Percentiles rank a stretch among this genome's conserved stretches.
phyloP scores from a whole-genome alignment of 2,329 filamentous ascomycete species.

The Rugonectria rugulosa region DNA sequence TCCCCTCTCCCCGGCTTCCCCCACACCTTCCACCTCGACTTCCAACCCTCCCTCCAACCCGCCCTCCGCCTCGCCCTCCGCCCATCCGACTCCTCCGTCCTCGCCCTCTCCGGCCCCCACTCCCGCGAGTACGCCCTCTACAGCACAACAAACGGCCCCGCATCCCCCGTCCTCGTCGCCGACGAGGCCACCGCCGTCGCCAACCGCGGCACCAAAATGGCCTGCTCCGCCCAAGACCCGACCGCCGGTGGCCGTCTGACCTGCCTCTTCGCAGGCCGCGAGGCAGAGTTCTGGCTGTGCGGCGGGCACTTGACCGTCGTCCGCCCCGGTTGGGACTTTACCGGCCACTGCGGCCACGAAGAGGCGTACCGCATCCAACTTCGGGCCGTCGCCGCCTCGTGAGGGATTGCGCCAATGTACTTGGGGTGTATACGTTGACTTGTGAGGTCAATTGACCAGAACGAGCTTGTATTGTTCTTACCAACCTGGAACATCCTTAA shows the following conservation, averaged over 20 bases:
- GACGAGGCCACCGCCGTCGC: background rate
- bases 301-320: background rate
- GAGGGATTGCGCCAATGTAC: too few species aligned
- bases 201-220: background rate
- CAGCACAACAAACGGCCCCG: background rate
- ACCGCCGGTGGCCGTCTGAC: background rate
- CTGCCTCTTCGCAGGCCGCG: background rate
- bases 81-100: background rate
- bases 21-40: background rate
- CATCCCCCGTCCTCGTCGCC: background rate
- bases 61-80: background rate
- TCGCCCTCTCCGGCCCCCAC: background rate
- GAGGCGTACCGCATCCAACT: too few species aligned
- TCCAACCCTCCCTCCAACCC: background rate
- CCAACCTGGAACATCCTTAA: too few species aligned
- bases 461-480: too few species aligned
- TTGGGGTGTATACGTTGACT: too few species aligned
- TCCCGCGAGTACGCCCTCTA: background rate
- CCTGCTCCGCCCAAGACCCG: background rate
- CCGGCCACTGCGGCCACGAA: background rate
- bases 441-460: too few species aligned
- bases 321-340: background rate
- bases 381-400: too few species aligned
- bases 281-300: background rate
- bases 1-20: background rate